phyloP scores from a whole-genome alignment of 331 rosid genomes.

The Quercus lobata region DNA sequence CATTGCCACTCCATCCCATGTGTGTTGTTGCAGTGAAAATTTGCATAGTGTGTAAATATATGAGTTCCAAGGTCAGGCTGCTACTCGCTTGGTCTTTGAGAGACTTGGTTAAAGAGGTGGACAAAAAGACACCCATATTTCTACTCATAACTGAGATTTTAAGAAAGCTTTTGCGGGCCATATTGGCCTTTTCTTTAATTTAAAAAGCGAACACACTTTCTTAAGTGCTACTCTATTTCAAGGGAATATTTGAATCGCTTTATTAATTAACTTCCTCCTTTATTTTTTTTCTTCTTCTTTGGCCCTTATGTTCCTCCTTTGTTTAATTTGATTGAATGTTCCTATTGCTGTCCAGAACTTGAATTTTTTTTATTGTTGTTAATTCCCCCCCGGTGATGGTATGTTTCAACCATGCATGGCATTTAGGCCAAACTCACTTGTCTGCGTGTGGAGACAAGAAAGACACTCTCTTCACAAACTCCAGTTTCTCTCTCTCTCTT shows the following conservation, averaged over 20 bases:
- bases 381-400: conserved; percentile 5
- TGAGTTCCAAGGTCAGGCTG: no score
- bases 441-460: conserved; percentile 52
- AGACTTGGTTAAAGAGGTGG: no score
- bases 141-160: no score
- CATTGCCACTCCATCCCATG: no score
- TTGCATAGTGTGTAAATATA: no score
- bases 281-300: background rate
- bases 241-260: conserved; percentile 29
- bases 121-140: no score
- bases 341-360: background rate
- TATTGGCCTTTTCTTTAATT: no score
- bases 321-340: background rate
- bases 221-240: conserved; percentile 16
- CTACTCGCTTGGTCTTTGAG: no score
- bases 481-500: background rate
- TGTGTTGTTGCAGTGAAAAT: no score
- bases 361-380: background rate
- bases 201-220: conserved; percentile 49
- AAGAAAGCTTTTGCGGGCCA: no score
- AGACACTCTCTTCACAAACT: conserved; percentile 37
- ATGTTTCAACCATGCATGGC: conserved; percentile 55
- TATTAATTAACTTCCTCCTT: background rate
- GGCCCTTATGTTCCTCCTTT: background rate
- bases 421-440: conserved; percentile 32